These are phyloP conservation scores for Quaeritorhiza haematococci DNA, from an alignment of 371 early-diverging fungal genomes.

Conservation along the genomic window DNA sequence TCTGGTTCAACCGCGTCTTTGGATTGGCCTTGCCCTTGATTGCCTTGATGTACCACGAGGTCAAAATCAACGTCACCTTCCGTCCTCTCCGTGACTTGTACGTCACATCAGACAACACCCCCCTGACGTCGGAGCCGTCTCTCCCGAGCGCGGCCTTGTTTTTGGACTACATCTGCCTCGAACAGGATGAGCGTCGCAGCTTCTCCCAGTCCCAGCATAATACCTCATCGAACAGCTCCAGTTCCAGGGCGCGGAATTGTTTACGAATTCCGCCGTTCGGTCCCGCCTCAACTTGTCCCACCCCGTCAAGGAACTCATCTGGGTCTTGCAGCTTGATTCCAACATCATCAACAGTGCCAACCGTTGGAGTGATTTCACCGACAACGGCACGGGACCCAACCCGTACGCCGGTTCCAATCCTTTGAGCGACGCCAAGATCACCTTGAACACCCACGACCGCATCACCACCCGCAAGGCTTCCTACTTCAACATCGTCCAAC, in stretches of 20 bases:
- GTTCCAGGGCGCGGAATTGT: background rate
- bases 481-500: conserved; percentile 1
- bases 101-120: background rate
- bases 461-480: background rate
- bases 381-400: conserved; percentile 11
- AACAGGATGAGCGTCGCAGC: conserved; percentile 3
- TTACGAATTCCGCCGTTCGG: background rate
- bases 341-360: background rate
- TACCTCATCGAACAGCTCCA: conserved; percentile 9
- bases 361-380: conserved; percentile 4
- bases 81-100: background rate
- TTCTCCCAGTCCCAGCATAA: conserved; percentile 1
- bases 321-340: background rate
- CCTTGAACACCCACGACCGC: conserved; percentile 1
- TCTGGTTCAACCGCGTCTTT: background rate
- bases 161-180: conserved; percentile 10
- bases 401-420: background rate
- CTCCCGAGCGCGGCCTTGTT: background rate
- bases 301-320: conserved; percentile 13
- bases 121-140: background rate
- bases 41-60: conserved; percentile 9
- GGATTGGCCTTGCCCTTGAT: conserved; percentile 4
- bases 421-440: conserved; percentile 1
- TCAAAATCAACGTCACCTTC: conserved; percentile 1
- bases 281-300: conserved; percentile 2